These are phyloP conservation scores for Ruellia speciosa DNA, from an alignment of 305 asterid genomes.

Conservation along the genomic window DNA sequence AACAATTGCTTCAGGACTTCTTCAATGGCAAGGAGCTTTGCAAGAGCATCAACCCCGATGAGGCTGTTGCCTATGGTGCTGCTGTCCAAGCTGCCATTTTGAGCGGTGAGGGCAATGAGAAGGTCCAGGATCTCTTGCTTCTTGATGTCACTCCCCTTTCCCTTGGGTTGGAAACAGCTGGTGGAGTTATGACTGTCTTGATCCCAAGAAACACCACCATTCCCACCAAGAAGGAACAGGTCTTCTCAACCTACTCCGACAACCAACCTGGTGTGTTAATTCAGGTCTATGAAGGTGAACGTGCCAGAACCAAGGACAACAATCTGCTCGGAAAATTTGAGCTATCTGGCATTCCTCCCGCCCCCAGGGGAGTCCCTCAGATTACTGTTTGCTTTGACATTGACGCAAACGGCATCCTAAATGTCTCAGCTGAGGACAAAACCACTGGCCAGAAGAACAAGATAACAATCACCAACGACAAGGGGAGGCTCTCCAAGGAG, in stretches of 20 bases:
- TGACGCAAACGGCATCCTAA: constrained; percentile 70
- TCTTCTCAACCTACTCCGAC: constrained; percentile 67
- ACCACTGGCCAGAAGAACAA: constrained; percentile 87
- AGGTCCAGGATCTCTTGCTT: constrained; percentile 66
- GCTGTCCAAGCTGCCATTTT: constrained; percentile 81
- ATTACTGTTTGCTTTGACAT: constrained; percentile 75
- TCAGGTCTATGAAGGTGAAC: constrained; percentile 76
- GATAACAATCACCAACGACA: constrained; percentile 78
- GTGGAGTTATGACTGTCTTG: constrained; percentile 77
- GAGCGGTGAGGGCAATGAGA: constrained; percentile 76
- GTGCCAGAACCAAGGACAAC: constrained; percentile 69
- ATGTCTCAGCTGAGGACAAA: constrained; percentile 84
- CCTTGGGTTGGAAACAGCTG: constrained; percentile 68
- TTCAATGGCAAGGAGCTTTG: constrained; percentile 80
- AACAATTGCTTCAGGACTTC: constrained; percentile 61
- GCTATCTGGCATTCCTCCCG: constrained; percentile 77
- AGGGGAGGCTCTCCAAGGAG: constrained; percentile 69
- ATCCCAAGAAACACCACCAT: constrained; percentile 73
- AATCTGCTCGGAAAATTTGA: constrained; percentile 71
- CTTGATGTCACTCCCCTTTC: constrained; percentile 84
- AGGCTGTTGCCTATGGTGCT: constrained; percentile 92
- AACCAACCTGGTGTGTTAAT: constrained; percentile 80
- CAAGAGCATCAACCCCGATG: constrained; percentile 81
- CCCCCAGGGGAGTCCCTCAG: constrained; percentile 81
- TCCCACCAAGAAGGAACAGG: constrained; percentile 76